Evolutionary conservation across 164 flowering plant species (phyloP).

Genomic region (Malania oleifera): DNA sequence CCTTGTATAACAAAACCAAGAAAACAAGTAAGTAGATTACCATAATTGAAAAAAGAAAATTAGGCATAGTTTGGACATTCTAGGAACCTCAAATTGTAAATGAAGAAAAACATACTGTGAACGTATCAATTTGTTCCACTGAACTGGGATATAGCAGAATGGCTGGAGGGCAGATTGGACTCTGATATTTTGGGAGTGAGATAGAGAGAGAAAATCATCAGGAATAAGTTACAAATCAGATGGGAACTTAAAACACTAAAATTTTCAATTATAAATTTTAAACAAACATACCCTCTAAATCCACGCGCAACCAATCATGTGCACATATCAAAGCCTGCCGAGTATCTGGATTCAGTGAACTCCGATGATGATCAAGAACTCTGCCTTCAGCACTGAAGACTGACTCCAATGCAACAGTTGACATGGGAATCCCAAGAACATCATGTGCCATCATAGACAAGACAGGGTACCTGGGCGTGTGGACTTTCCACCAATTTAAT

Average conservation of each 20-base stretch:
- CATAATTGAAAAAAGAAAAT: neutral
- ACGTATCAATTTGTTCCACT: neutral
- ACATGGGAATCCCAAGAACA: constrained; percentile 61
- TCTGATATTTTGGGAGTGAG: neutral
- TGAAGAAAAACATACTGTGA: neutral
- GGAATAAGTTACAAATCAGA: neutral
- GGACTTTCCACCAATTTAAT: constrained; percentile 81
- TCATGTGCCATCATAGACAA: constrained; percentile 78
- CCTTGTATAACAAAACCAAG: constrained; percentile 10
- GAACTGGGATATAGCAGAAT: neutral
- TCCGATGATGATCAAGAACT: constrained; percentile 43
- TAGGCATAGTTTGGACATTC: no score
- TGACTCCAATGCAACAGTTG: constrained; percentile 37
- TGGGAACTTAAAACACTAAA: neutral
- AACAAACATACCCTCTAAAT: constrained; percentile 37
- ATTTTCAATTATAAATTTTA: neutral
- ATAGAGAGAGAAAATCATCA: neutral
- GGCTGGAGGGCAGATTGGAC: neutral
- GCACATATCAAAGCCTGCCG: constrained; percentile 69
- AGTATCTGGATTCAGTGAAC: constrained; percentile 44
- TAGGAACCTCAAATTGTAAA: no score
- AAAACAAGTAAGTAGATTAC: neutral
- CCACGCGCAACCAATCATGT: constrained; percentile 59
- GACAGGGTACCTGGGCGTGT: constrained; percentile 66
- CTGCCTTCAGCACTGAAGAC: constrained; percentile 42